Conservation (phyloP, 2,329 filamentous ascomycete genomes). For the Trichoderma guizhouense region DNA sequence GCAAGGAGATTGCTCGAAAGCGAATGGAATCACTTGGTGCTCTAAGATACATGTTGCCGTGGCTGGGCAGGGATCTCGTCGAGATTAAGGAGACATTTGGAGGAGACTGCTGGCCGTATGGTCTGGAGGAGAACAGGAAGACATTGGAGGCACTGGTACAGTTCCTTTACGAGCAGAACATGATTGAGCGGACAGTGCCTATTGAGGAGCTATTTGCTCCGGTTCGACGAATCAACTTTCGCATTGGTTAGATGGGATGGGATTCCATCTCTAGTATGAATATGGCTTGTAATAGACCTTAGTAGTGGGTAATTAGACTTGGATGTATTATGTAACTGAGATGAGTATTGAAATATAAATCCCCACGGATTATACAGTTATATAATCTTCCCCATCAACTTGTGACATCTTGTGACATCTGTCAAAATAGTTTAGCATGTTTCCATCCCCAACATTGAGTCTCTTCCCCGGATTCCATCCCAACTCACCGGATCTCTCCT, state of each 20-base stretch:
- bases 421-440: background rate
- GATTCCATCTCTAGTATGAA: background rate
- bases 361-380: background rate
- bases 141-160: slow-evolving; percentile 3
- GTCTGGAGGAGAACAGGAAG: background rate
- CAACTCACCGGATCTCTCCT: background rate
- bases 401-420: background rate
- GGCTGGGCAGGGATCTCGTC: background rate
- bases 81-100: slow-evolving; percentile 11
- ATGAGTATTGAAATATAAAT: background rate
- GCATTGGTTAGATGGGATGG: background rate
- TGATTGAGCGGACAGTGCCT: slow-evolving; percentile 10
- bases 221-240: slow-evolving; percentile 13
- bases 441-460: background rate
- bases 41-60: slow-evolving; percentile 10
- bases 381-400: too few relatives aligned
- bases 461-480: background rate
- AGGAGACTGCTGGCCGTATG: slow-evolving; percentile 11
- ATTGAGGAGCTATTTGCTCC: slow-evolving; percentile 12
- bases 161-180: slow-evolving; percentile 12
- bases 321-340: background rate
- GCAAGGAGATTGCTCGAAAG: slow-evolving; percentile 9
- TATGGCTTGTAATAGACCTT: background rate
- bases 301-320: background rate
- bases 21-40: slow-evolving; percentile 9